Evolutionary conservation across 139 green algal genomes (phyloP).

Genomic region (Asterochloris erici): DNA sequence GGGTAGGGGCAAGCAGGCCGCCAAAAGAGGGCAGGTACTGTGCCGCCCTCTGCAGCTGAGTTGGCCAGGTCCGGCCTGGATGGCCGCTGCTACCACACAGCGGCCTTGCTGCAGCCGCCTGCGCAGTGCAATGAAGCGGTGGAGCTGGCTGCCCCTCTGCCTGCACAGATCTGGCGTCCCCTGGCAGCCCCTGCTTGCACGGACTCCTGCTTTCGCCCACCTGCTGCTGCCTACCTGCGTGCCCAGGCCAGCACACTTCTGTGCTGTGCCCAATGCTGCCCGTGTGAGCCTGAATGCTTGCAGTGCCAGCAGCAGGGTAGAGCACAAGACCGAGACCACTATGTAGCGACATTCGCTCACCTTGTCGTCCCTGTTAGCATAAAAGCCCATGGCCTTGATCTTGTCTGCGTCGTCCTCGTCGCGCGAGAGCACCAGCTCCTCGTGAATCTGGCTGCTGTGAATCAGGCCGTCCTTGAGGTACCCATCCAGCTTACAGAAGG

Average conservation of each 20-base stretch:
- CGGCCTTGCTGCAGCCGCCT: too few relatives aligned
- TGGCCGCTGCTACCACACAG: too few relatives aligned
- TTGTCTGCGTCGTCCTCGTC: slow-evolving; percentile 48
- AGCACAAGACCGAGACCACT: too few relatives aligned
- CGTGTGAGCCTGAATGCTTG: not conserved
- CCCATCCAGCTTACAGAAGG: slow-evolving; percentile 43
- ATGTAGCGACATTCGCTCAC: not conserved
- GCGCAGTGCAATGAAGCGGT: too few relatives aligned
- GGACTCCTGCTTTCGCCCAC: not conserved
- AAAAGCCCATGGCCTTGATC: slow-evolving; percentile 48
- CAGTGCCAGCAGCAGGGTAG: not conserved
- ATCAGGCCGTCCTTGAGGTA: slow-evolving; percentile 41
- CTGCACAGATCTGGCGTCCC: not conserved
- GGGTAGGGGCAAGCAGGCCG: too few relatives aligned
- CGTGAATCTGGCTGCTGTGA: slow-evolving; percentile 35
- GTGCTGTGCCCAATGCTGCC: not conserved
- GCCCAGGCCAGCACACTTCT: not conserved
- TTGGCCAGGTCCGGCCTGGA: too few relatives aligned
- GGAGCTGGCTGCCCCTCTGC: too few relatives aligned
- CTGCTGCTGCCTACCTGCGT: not conserved
- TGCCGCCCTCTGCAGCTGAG: too few relatives aligned
- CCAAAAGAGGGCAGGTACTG: too few relatives aligned
- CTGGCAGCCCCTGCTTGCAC: not conserved
- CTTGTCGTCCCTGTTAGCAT: slow-evolving; percentile 24
- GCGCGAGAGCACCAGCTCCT: slow-evolving; percentile 27